Percentiles rank a stretch among this genome's conserved stretches.
phyloP scores from a whole-genome alignment of 768 basidiomycete species.

The Phylloporus sp. region DNA sequence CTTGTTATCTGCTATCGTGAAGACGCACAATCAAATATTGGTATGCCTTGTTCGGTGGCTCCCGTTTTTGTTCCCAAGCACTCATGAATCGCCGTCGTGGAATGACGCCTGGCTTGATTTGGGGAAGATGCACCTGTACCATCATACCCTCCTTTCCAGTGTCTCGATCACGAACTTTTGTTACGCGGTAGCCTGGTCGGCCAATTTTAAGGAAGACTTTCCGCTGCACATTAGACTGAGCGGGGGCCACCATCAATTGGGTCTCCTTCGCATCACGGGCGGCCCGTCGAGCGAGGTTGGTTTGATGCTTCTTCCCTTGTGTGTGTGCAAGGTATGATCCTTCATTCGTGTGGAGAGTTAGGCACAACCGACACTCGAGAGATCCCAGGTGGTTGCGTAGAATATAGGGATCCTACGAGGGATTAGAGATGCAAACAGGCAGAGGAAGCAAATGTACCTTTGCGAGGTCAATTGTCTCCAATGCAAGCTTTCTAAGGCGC shows the following conservation, averaged over 20 bases:
- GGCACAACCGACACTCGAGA: slow-evolving; percentile 94
- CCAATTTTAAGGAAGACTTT: slow-evolving; percentile 99
- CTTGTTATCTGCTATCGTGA: slow-evolving; percentile 12
- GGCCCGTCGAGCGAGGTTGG: slow-evolving; percentile 93
- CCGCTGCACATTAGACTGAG: slow-evolving; percentile 74
- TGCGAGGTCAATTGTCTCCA: slow-evolving; percentile 97
- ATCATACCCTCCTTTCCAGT: slow-evolving; percentile 94
- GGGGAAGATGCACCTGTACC: slow-evolving; percentile 94
- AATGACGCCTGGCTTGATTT: slow-evolving; percentile 81
- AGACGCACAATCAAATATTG: slow-evolving; percentile 91
- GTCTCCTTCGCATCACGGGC: slow-evolving; percentile 97
- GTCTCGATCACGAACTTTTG: slow-evolving; percentile 90
- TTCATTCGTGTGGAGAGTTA: slow-evolving; percentile 99
- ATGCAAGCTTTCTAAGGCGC: slow-evolving; percentile 87
- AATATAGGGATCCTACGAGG: slow-evolving; percentile 87
- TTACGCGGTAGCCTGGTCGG: slow-evolving; percentile 90
- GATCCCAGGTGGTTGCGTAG: slow-evolving; percentile 98
- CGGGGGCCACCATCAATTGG: slow-evolving; percentile 82
- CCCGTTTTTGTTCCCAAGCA: slow-evolving; percentile 94
- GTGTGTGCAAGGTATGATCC: slow-evolving; percentile 99
- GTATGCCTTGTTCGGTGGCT: slow-evolving; percentile 93
- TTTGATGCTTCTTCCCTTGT: slow-evolving; percentile 99
- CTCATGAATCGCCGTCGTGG: slow-evolving; percentile 94
- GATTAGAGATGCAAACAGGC: slow-evolving; percentile 8
- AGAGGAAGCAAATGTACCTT: slow-evolving; percentile 53